These are phyloP conservation scores for Penicillium sp. DNA, from an alignment of 2,329 filamentous ascomycete species.

Conservation along the genomic window DNA sequence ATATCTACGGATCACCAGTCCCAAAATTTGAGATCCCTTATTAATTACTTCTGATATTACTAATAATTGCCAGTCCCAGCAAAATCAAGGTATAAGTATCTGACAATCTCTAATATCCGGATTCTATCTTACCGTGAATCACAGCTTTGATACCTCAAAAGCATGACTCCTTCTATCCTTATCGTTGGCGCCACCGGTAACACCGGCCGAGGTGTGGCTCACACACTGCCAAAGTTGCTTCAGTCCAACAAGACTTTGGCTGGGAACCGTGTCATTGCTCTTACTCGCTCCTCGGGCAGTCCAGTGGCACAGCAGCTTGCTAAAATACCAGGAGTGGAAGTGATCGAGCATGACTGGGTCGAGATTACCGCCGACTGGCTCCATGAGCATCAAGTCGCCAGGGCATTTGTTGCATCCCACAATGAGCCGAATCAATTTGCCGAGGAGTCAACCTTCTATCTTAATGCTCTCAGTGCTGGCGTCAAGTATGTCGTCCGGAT, in stretches of 20 bases:
- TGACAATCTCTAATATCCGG: neutral
- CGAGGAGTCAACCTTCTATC: conserved; percentile 49
- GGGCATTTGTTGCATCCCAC: conserved; percentile 51
- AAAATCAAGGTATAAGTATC: neutral
- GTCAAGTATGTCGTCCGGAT: conserved; percentile 53
- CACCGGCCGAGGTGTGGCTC: conserved; percentile 39
- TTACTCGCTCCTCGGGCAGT: conserved; percentile 39
- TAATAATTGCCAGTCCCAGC: too few species aligned
- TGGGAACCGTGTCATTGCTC: conserved; percentile 37
- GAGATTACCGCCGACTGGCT: conserved; percentile 51
- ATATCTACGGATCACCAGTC: too few species aligned
- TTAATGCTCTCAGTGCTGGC: conserved; percentile 43
- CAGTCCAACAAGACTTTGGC: conserved; percentile 23
- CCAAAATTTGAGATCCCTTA: too few species aligned
- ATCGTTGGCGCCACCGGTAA: conserved; percentile 50
- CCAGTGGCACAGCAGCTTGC: conserved; percentile 36
- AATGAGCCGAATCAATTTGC: conserved; percentile 47
- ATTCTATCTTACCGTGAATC: neutral
- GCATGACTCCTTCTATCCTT: conserved; percentile 46
- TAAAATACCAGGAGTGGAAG: conserved; percentile 42
- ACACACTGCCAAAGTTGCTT: conserved; percentile 36
- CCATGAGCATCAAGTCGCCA: conserved; percentile 41
- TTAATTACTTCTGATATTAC: too few species aligned
- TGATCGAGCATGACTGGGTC: conserved; percentile 46
- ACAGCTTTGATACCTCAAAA: conserved; percentile 8